Conservation (phyloP, 108 stramenopile genomes). For the Nannochloropsis gaditana region DNA sequence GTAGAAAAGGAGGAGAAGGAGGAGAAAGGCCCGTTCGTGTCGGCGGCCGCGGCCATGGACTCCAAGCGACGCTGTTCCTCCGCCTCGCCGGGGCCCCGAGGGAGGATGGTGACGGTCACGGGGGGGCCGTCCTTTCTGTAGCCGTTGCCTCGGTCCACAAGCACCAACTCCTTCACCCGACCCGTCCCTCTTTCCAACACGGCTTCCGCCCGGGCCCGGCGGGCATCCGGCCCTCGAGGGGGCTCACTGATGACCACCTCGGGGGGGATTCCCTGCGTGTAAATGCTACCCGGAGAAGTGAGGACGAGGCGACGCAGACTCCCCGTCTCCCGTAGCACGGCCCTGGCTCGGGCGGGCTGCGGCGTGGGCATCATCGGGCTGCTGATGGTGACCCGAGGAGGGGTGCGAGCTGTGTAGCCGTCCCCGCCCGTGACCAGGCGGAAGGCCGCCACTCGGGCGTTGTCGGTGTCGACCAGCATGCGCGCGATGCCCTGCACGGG, state of each 20-base stretch:
- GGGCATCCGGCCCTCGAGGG: neutral
- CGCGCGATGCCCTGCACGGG: slow-evolving; percentile 24
- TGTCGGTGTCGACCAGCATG: neutral
- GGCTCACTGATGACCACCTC: neutral
- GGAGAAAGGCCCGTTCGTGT: neutral
- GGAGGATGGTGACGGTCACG: neutral
- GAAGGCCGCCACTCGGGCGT: neutral
- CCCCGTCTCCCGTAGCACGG: neutral
- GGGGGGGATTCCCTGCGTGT: slow-evolving; percentile 8
- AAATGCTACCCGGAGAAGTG: neutral
- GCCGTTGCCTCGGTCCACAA: neutral
- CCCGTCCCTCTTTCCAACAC: neutral
- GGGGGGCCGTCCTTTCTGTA: neutral
- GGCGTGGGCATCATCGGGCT: neutral
- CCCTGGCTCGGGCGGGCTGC: neutral
- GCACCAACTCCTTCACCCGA: neutral
- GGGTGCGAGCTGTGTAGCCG: neutral
- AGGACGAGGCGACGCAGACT: neutral
- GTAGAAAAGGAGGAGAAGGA: neutral
- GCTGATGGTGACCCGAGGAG: neutral
- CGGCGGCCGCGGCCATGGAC: neutral
- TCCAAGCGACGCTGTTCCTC: slow-evolving; percentile 11
- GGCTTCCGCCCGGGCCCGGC: neutral
- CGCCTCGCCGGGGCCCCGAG: neutral
- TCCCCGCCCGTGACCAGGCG: neutral